These are phyloP conservation scores for Hanseniaspora lindneri DNA, from an alignment of 805 yeast species.

Conservation along the genomic window DNA sequence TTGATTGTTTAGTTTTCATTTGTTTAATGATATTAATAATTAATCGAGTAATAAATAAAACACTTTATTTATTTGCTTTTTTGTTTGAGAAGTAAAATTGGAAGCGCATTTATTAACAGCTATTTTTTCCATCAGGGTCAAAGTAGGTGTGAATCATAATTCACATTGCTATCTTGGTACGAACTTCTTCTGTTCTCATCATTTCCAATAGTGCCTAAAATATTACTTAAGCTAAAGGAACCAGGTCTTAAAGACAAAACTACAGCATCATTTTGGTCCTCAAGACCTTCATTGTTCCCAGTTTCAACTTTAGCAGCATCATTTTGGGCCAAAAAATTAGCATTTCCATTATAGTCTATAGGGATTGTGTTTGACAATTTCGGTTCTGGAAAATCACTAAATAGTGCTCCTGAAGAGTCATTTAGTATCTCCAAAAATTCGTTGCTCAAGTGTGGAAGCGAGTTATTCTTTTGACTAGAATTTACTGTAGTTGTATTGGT, in stretches of 20 bases:
- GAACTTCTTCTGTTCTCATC: neutral
- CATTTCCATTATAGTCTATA: neutral
- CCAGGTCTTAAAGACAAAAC: slow-evolving; percentile 14
- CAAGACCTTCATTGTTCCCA: neutral
- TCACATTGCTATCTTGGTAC: neutral
- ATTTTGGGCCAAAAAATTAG: too few species aligned
- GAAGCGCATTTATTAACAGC: too few species aligned
- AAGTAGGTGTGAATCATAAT: neutral
- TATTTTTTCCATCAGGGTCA: neutral
- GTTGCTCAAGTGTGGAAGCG: neutral
- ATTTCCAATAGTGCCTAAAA: neutral
- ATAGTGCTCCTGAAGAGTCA: neutral
- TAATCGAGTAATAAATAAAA: neutral
- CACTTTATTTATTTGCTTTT: too few species aligned
- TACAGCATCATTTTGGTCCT: slow-evolving; percentile 1
- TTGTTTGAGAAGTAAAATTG: too few species aligned
- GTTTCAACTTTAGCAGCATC: neutral
- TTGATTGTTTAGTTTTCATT: neutral
- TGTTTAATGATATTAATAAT: neutral
- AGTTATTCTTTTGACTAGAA: neutral
- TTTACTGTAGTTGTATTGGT: too few species aligned
- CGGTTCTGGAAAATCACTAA: neutral
- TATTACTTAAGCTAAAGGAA: slow-evolving; percentile 2
- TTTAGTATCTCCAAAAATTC: neutral
- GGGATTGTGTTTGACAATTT: neutral